Percentiles rank a stretch among this genome's conserved stretches.
Evolutionary conservation across 2,329 filamentous ascomycete genomes (phyloP).

Genomic region (Neofusicoccum kwambonambiense): DNA sequence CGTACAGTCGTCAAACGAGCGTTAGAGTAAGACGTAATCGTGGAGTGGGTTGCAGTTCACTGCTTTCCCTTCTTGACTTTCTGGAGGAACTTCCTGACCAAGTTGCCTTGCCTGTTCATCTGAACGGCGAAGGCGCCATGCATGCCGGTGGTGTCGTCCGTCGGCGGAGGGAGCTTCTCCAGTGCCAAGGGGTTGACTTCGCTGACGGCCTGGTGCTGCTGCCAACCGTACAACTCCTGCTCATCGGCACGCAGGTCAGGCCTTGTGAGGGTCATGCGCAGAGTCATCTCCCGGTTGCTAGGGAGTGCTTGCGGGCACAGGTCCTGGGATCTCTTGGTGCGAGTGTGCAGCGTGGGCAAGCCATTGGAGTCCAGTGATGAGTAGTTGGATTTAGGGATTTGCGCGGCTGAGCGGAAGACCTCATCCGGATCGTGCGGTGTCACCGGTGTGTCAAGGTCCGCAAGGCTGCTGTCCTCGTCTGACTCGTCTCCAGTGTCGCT

Average conservation of each 20-base stretch:
- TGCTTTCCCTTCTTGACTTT: conserved; percentile 30
- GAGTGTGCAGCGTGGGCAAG: conserved; percentile 26
- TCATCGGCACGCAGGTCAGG: conserved; percentile 80
- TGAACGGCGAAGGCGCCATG: conserved; percentile 48
- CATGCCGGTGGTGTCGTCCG: conserved; percentile 47
- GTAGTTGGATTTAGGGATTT: conserved; percentile 31
- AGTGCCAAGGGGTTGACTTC: conserved; percentile 54
- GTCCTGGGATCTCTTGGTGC: conserved; percentile 20
- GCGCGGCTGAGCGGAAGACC: conserved; percentile 33
- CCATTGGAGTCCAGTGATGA: conserved; percentile 33
- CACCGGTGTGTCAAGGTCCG: conserved; percentile 33
- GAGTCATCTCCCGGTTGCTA: conserved; percentile 82
- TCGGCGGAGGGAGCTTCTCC: conserved; percentile 49
- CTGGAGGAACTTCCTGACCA: conserved; percentile 37
- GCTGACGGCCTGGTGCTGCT: conserved; percentile 39
- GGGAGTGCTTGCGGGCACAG: conserved; percentile 41
- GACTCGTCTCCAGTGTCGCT: conserved; percentile 27
- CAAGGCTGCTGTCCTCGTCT: conserved; percentile 23
- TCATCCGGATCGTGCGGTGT: conserved; percentile 37
- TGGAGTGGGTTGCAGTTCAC: neutral
- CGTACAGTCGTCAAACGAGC: conserved; percentile 13
- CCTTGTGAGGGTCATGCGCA: conserved; percentile 91
- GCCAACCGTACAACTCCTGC: conserved; percentile 70
- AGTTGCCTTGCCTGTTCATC: conserved; percentile 31
- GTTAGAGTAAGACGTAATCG: conserved; percentile 7